phyloP scores from a whole-genome alignment of 1,284 basidiomycete species.

The Takashimella tepidaria region DNA sequence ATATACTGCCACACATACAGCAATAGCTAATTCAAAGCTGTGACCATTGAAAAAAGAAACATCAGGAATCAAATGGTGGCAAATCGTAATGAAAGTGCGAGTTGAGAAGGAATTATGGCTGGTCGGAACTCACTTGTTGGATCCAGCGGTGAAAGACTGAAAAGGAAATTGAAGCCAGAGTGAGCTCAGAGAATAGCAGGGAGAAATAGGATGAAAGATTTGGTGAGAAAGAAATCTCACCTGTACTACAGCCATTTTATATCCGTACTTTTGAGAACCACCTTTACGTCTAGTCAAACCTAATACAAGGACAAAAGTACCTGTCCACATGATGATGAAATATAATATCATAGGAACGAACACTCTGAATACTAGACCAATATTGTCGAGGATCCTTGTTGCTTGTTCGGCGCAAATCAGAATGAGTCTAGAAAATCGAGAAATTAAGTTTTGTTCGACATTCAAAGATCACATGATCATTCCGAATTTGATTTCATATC shows the following conservation, averaged over 20 bases:
- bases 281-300: slow-evolving; percentile 46
- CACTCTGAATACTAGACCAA: slow-evolving; percentile 68
- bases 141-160: slow-evolving; percentile 52
- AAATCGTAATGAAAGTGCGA: too few species aligned
- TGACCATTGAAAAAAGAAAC: too few species aligned
- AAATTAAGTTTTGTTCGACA: too few species aligned
- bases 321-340: slow-evolving; percentile 71
- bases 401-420: slow-evolving; percentile 66
- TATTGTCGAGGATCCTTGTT: slow-evolving; percentile 59
- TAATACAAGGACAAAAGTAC: slow-evolving; percentile 58
- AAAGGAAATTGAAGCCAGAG: too few species aligned
- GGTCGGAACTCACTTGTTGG: slow-evolving; percentile 49
- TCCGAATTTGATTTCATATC: too few species aligned
- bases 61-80: too few species aligned
- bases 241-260: slow-evolving; percentile 64
- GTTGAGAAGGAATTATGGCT: too few species aligned
- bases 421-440: slow-evolving; percentile 59
- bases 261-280: slow-evolving; percentile 42
- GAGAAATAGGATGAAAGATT: background rate
- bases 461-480: too few species aligned
- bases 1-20: slow-evolving; percentile 72
- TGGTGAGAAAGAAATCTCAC: background rate
- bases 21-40: slow-evolving; percentile 66
- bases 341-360: slow-evolving; percentile 75
- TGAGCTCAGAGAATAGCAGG: too few species aligned